Base-by-base conservation (phyloP, 495 filamentous ascomycete genomes). In the Aspergillus kassunensis region DNA sequence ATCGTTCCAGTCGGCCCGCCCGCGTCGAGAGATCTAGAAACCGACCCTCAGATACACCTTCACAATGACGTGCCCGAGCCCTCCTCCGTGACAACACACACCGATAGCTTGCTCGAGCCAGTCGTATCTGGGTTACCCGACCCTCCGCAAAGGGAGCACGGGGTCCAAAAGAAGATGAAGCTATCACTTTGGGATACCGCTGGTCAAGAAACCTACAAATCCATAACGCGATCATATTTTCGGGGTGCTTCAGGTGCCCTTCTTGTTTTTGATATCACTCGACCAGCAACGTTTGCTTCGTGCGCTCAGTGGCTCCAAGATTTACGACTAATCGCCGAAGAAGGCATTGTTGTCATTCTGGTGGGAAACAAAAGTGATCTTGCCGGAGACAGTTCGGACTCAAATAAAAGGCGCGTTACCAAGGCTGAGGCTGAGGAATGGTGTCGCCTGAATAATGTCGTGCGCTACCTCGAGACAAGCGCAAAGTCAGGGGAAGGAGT, bases 301-400 rank as follows among this genome's bases (percentile, higher is more conserved):
- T 93, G 85, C 40, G 90, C 84, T 5, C 82, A 87, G 67, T 98
- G 93, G 93, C 81, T 98, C 4, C 83, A 90, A 57, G 93, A 98
- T 70, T 77, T 98, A 45, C 82, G 91, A 13, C 84, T 89, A 59
- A 95, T 96, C 53, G 93, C 92, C 20, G 93, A 97, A 67, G 88
- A 91, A 2, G 86, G 89, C 58, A 96, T 98, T 56, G 86, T 95
- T 13, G 87, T 98, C 1, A 86, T 98, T 19, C 71, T 98, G 2
- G 93, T 98, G 0, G 93, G 93, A 27, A 98, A 98, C 71, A 98
- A 98, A 65, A 79, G 79, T 18, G 93, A 98, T 71, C 78, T 97
- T 23, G 81, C 85, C 0, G 73, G 69, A 4, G 62, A 71, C 8
- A 51, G 39, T 47, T 75, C 74, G 11, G 74, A 57, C 6, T 65